Evolutionary conservation across 768 basidiomycete species (phyloP).

Genomic region (Naganishia vaughanmartiniae): DNA sequence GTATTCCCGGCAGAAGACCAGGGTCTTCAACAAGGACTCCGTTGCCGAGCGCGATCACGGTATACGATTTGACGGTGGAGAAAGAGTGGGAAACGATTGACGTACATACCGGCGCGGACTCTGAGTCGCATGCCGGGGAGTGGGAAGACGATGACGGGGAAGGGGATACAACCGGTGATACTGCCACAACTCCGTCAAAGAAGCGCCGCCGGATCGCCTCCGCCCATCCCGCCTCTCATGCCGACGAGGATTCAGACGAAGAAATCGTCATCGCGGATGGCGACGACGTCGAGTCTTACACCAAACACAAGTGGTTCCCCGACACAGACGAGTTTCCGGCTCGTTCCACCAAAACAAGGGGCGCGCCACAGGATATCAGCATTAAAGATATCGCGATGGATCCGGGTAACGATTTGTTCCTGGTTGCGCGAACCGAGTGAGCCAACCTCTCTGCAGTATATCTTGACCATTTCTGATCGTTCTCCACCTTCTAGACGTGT

Average conservation of each 20-base stretch:
- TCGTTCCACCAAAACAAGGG: not conserved
- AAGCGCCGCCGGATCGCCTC: not conserved
- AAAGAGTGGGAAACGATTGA: slow-evolving; percentile 44
- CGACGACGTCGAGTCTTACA: slow-evolving; percentile 16
- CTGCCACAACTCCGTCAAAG: not conserved
- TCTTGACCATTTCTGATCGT: not conserved
- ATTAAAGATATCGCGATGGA: slow-evolving; percentile 50
- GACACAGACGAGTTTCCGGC: slow-evolving; percentile 1
- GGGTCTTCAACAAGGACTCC: not conserved
- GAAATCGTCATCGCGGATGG: slow-evolving; percentile 15
- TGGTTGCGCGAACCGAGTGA: slow-evolving; percentile 43
- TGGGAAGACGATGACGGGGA: slow-evolving; percentile 31
- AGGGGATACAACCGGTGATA: slow-evolving; percentile 19
- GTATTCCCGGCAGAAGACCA: not conserved
- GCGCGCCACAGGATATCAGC: slow-evolving; percentile 29
- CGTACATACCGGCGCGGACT: slow-evolving; percentile 18
- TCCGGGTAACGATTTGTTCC: slow-evolving; percentile 48
- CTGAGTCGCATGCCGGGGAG: slow-evolving; percentile 28
- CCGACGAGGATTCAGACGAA: slow-evolving; percentile 7
- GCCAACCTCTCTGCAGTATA: slow-evolving; percentile 21
- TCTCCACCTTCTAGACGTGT: not conserved
- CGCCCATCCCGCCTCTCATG: not conserved
- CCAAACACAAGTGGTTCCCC: slow-evolving; percentile 21
- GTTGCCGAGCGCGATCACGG: slow-evolving; percentile 37
- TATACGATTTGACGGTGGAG: slow-evolving; percentile 43